Percentiles rank a stretch among this genome's conserved stretches.
Evolutionary conservation across 768 basidiomycete genomes (phyloP).

Genomic region (Trametes maxima): DNA sequence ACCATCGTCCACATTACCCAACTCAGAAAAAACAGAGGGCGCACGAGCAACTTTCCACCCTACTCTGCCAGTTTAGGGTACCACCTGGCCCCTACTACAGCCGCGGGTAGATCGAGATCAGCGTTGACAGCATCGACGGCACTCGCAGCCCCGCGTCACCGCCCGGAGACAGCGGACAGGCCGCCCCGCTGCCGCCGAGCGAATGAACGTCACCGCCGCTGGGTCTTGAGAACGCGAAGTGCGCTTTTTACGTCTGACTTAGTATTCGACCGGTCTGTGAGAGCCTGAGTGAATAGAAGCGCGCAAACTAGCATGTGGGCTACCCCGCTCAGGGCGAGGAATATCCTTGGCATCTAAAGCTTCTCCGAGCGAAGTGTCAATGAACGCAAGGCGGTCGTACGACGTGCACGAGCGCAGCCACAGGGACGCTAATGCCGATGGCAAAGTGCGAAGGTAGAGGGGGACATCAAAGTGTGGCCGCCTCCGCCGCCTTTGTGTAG

Average conservation of each 20-base stretch:
- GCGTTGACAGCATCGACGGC: background rate
- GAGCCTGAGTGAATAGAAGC: background rate
- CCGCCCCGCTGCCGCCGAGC: constrained; percentile 10
- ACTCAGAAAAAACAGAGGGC: background rate
- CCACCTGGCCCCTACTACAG: background rate
- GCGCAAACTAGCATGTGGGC: constrained; percentile 3
- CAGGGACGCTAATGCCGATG: background rate
- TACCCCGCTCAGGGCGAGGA: constrained; percentile 1
- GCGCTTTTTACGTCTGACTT: constrained; percentile 11
- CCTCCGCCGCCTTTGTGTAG: too few species aligned
- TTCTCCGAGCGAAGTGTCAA: background rate
- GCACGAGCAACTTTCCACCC: background rate
- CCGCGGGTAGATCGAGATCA: constrained; percentile 5
- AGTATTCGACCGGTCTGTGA: background rate
- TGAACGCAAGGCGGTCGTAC: background rate
- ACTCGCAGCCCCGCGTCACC: constrained; percentile 1
- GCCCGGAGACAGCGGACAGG: constrained; percentile 4
- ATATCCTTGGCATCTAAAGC: constrained; percentile 2
- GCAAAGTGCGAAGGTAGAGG: background rate
- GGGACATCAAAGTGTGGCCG: background rate
- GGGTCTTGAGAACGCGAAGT: constrained; percentile 10
- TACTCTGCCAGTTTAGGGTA: background rate
- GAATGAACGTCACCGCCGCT: constrained; percentile 1
- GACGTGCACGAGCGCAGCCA: background rate
- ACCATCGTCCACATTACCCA: background rate